A percentile compares a stretch with the other conserved stretches of the same genome.
Conservation (phyloP, 1,284 basidiomycete genomes). For the Ganoderma lingzhi region DNA sequence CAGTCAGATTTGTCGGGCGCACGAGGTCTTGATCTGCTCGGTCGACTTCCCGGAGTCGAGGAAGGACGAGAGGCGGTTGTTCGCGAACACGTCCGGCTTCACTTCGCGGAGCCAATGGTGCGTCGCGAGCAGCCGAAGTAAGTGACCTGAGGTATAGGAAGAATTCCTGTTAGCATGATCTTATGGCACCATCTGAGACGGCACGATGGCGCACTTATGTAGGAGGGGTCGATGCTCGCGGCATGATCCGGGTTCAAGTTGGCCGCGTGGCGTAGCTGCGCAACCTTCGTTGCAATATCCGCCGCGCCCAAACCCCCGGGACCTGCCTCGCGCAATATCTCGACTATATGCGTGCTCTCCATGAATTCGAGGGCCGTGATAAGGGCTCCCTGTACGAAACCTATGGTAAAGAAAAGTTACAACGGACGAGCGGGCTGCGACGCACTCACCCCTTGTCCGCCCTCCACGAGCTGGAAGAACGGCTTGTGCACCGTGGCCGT, state of each 20-base stretch:
- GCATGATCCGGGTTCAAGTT: slow-evolving; percentile 4
- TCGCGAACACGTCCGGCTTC: slow-evolving; percentile 69
- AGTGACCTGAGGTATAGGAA: slow-evolving; percentile 52
- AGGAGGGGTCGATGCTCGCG: slow-evolving; percentile 21
- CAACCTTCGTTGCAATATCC: slow-evolving; percentile 50
- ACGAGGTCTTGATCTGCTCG: slow-evolving; percentile 45
- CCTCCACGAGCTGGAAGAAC: slow-evolving; percentile 67
- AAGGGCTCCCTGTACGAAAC: slow-evolving; percentile 61
- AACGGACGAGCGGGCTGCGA: background rate
- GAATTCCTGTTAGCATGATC: no score
- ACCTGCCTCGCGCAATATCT: slow-evolving; percentile 70
- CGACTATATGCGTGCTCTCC: slow-evolving; percentile 70
- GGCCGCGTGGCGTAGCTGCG: slow-evolving; percentile 20
- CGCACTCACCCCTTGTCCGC: slow-evolving; percentile 64
- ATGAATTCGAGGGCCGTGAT: slow-evolving; percentile 72
- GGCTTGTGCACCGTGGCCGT: slow-evolving; percentile 67
- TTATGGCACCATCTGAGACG: background rate
- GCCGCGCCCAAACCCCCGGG: slow-evolving; percentile 63
- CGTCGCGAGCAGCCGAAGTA: slow-evolving; percentile 73
- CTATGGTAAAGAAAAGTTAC: background rate
- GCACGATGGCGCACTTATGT: slow-evolving; percentile 17
- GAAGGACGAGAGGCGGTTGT: slow-evolving; percentile 69
- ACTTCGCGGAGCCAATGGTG: slow-evolving; percentile 74
- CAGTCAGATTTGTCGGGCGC: slow-evolving; percentile 42
- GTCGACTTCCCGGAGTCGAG: slow-evolving; percentile 69